Evolutionary conservation across 768 basidiomycete genomes (phyloP), one percentile per base, ranked within the genome.

Genomic region (Dendrothele bispora): DNA sequence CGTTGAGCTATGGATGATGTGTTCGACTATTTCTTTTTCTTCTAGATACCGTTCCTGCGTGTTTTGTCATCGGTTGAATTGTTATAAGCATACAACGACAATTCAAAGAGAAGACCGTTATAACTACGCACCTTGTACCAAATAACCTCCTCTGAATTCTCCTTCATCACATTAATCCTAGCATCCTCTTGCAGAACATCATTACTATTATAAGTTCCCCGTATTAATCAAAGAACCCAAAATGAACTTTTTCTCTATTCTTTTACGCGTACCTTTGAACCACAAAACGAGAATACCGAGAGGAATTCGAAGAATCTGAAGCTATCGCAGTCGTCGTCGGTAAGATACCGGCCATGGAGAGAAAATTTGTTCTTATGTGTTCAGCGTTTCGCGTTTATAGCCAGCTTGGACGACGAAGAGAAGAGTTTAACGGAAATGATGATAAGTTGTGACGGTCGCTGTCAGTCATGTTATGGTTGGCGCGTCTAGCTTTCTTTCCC

Each of bases 101-200:
- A 10, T 32, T 32, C 10, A 32, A 32, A 10, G 30, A 32, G 30
- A 10, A 10, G 30, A 32, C 10, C 10, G n/a, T n/a, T 43, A 7
- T 7, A 7, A 27, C 12, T 15, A 12, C 7, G 20, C 59, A 71
- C 77, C 65, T 79, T 79, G 58, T 77, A 79, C 78, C 77, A 79
- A 28, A 72, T 53, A 5, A 79, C 67, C 20, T 61, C 66, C 2
- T 67, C 63, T 1, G 69, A 63, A 26, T 61, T 66, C 49, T 77
- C 77, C 38, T 72, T 67, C 4, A 61, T 47, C 2, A 79, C 60
- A 39, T 79, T 73, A 2, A 79, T 56, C 36, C 78, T 68, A 61
- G 76, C 65, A 48, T 78, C 74, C n/a, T n/a, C n/a, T 15, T 74
- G 74, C 32, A 79, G 64, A 35, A 79, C 77, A 55, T 79, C 78